Evolutionary conservation across 306 rosid species (phyloP).

Genomic region (Glycine latifolia): DNA sequence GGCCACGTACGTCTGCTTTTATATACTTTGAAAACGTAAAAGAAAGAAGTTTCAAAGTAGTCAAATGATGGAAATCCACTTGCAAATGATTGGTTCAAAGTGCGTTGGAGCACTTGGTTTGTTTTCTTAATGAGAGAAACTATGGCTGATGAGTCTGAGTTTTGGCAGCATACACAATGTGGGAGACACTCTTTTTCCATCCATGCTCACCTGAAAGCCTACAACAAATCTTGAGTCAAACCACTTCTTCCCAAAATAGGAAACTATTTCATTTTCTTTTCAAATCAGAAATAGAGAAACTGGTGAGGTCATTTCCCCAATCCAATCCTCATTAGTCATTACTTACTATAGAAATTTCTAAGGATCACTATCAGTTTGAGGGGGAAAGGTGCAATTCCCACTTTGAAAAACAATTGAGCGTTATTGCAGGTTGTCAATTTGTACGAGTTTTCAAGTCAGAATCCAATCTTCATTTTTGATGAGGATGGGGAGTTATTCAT

Average conservation of each 20-base stretch:
- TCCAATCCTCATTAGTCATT: constrained; percentile 42
- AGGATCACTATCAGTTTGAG: neutral
- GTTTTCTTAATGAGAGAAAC: constrained; percentile 55
- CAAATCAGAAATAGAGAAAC: constrained; percentile 20
- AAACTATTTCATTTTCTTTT: constrained; percentile 46
- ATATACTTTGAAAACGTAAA: constrained; percentile 44
- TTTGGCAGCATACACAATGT: constrained; percentile 58
- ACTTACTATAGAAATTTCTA: constrained; percentile 8
- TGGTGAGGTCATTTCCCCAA: constrained; percentile 38
- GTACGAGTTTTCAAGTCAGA: too few species aligned
- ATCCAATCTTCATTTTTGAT: too few species aligned
- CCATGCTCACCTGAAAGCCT: constrained; percentile 62
- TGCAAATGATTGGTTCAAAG: constrained; percentile 54
- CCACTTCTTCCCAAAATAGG: constrained; percentile 40
- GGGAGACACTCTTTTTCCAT: constrained; percentile 76
- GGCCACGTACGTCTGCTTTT: constrained; percentile 19
- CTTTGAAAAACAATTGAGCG: too few species aligned
- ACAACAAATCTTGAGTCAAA: constrained; percentile 59
- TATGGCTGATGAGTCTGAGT: constrained; percentile 53
- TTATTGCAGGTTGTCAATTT: too few species aligned
- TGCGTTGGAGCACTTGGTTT: constrained; percentile 59
- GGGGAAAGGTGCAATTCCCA: too few species aligned
- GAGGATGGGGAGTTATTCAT: neutral
- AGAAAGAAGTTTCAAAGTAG: constrained; percentile 29
- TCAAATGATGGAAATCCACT: constrained; percentile 53